Base-by-base conservation (phyloP, 2,329 filamentous ascomycete genomes). In the Penicillium sp. region DNA sequence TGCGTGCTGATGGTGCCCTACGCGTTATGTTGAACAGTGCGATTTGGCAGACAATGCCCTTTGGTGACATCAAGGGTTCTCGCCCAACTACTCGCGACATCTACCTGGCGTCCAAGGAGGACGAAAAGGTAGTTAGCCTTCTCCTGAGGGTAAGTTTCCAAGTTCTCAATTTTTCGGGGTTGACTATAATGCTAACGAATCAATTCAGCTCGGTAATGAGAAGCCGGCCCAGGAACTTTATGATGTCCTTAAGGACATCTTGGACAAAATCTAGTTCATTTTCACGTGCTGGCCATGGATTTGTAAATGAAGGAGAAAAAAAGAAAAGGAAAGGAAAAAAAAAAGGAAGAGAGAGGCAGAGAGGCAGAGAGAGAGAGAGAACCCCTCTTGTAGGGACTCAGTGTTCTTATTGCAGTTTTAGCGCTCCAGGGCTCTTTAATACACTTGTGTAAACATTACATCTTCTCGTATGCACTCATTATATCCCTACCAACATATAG, bases 1-100 rank as follows among this genome's bases (percentile, higher is more conserved):
- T 96, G 82, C 84, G 91, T 17, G 88, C 94, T 58, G 90, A 96
- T 62, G 88, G 89, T 53, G 93, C 88, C 1, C 83, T 90, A 61
- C 81, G 88, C 21, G 82, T 97, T 47, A 83, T 95, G 54, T 75
- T 97, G 44, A 97, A 97, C 70, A 88, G 86, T 1, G 81, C 83
- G 1, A 77, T 97, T 52, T 80, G 88, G 52, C 84, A 87, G 50
- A 80, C 83, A 5, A 86, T 94, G 79, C 81, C 82, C 39, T 88
- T 94, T 62, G 84, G 88, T 53, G 81, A 89, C 54, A 64, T 71
- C 4, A 65, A 69, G 35, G 79, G 80, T 43, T 71, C 72, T 45
- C 87, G 28, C 81, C 79, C 37, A 78, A 85, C 53, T 88, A 88
- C 67, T 78, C 81, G 39, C 8, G 47, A 49, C 24, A 77, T 88